Evolutionary conservation across 1,284 basidiomycete genomes (phyloP).

Genomic region (Hemileia vastatrix): DNA sequence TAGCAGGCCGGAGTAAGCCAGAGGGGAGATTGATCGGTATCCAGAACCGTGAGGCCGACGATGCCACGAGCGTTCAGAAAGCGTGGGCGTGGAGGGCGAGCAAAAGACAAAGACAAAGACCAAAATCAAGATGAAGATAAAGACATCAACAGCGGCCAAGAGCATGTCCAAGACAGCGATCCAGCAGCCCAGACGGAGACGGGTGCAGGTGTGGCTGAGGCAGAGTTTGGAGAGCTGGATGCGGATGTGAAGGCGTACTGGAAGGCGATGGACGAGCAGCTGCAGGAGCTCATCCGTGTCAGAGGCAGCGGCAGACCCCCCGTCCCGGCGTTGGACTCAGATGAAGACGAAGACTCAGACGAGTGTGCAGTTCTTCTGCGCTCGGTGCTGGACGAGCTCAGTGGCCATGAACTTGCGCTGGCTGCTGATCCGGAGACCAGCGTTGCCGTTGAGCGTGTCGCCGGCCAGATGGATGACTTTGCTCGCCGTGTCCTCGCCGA

Average conservation of each 20-base stretch:
- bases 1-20: too few relatives aligned
- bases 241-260: slow-evolving; percentile 84
- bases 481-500: slow-evolving; percentile 76
- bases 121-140: not conserved
- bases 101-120: slow-evolving; percentile 6
- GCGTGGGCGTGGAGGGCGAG: slow-evolving; percentile 13
- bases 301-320: slow-evolving; percentile 24
- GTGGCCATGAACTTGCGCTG: slow-evolving; percentile 72
- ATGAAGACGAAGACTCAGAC: slow-evolving; percentile 30
- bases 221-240: slow-evolving; percentile 77
- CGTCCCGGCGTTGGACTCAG: slow-evolving; percentile 7
- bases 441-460: slow-evolving; percentile 71
- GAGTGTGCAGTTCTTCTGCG: slow-evolving; percentile 59
- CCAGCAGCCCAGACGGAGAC: not conserved
- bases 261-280: slow-evolving; percentile 69
- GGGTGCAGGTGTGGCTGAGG: slow-evolving; percentile 49
- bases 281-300: slow-evolving; percentile 68
- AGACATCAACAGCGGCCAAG: not conserved
- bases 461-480: slow-evolving; percentile 87
- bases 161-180: not conserved
- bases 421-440: slow-evolving; percentile 87
- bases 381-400: slow-evolving; percentile 71
- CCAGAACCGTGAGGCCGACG: too few relatives aligned
- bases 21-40: too few relatives aligned
- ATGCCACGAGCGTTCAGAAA: slow-evolving; percentile 23